Evolutionary conservation across 2,329 filamentous ascomycete species (phyloP).

Genomic region (Venturia nashicola): DNA sequence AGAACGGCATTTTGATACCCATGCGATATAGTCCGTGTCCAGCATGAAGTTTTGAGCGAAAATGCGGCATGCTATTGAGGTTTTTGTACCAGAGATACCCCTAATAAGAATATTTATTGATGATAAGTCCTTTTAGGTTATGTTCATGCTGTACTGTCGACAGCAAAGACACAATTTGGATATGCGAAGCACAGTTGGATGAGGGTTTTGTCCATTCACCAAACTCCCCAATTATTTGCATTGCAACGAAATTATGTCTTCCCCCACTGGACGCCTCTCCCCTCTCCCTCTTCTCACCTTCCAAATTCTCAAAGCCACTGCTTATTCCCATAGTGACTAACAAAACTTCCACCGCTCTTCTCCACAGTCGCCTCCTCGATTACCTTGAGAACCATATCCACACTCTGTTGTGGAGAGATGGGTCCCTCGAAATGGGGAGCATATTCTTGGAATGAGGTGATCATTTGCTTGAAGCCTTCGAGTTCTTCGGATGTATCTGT

Average conservation of each 20-base stretch:
- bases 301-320: conserved; percentile 33
- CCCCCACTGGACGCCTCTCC: not conserved
- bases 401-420: conserved; percentile 17
- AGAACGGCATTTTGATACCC: not conserved
- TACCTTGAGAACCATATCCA: conserved; percentile 19
- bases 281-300: not conserved
- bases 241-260: not conserved
- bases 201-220: not conserved
- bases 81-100: not conserved
- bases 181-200: too few relatives aligned
- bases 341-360: conserved; percentile 37
- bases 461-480: not conserved
- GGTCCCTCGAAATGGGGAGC: conserved; percentile 9
- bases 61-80: not conserved
- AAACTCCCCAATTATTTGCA: not conserved
- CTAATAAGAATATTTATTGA: not conserved
- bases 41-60: not conserved
- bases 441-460: not conserved
- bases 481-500: not conserved
- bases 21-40: not conserved
- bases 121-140: not conserved
- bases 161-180: too few relatives aligned
- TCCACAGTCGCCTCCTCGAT: conserved; percentile 29
- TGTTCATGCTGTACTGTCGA: not conserved
- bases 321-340: conserved; percentile 43